Percentiles rank a stretch among this genome's conserved stretches.
Evolutionary conservation across 176 grass and related monocot species (phyloP).

Genomic region (Areca catechu): DNA sequence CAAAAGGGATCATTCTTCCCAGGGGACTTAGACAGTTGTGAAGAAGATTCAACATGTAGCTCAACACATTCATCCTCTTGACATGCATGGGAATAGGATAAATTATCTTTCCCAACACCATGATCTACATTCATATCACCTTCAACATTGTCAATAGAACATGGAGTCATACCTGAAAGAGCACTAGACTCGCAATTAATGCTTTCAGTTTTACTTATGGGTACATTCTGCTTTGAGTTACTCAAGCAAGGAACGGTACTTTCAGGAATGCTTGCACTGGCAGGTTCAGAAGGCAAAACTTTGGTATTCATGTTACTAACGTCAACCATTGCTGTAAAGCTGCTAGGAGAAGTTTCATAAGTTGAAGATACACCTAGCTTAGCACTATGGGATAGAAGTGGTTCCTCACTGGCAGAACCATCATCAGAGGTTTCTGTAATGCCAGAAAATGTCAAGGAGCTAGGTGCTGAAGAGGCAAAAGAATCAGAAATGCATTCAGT

Average conservation of each 20-base stretch:
- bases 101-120: neutral
- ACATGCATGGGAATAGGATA: conserved; percentile 1
- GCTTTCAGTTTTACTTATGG: conserved; percentile 22
- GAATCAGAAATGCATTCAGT: neutral
- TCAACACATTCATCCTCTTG: conserved; percentile 16
- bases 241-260: conserved; percentile 9
- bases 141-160: neutral
- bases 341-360: neutral
- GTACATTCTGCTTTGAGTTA: neutral
- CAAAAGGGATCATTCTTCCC: no score
- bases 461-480: neutral
- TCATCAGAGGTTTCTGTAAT: conserved; percentile 4
- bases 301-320: neutral
- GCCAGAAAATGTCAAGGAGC: conserved; percentile 1
- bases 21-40: no score
- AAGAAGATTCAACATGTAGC: conserved; percentile 2
- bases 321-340: neutral
- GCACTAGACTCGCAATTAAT: conserved; percentile 1
- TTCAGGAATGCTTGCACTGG: conserved; percentile 23
- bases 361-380: conserved; percentile 2
- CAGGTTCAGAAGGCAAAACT: conserved; percentile 11
- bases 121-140: conserved; percentile 8
- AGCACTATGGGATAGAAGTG: neutral
- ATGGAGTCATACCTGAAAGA: neutral
- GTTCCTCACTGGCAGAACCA: neutral